Percentiles rank a stretch among this genome's conserved stretches.
These are phyloP conservation scores for Halophytophthora batemanensis DNA, from an alignment of 352 stramenopile species.

Conservation along the genomic window DNA sequence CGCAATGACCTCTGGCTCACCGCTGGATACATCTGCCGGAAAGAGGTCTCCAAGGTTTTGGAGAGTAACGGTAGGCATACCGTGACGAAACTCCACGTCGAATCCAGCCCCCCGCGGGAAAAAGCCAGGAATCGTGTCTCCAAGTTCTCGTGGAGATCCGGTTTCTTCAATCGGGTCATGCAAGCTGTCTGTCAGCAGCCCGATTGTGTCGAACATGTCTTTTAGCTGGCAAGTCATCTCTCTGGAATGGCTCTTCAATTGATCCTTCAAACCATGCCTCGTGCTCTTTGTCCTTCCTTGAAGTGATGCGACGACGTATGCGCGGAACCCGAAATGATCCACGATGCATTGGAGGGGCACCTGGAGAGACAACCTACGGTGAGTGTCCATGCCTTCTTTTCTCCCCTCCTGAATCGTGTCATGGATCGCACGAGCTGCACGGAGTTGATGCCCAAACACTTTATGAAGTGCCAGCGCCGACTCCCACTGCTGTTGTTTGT, in stretches of 20 bases:
- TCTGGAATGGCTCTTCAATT: conserved; percentile 6
- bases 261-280: neutral
- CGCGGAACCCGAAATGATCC: conserved; percentile 58
- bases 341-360: conserved; percentile 59
- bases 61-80: conserved; percentile 9
- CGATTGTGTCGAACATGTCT: conserved; percentile 22
- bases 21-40: conserved; percentile 21
- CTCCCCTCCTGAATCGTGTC: conserved; percentile 19
- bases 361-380: conserved; percentile 9
- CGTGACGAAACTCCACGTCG: conserved; percentile 5
- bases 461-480: conserved; percentile 22
- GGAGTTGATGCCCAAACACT: conserved; percentile 51
- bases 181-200: conserved; percentile 35
- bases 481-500: conserved; percentile 9
- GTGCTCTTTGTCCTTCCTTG: conserved; percentile 12
- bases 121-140: conserved; percentile 13
- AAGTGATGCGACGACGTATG: conserved; percentile 40
- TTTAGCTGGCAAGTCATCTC: conserved; percentile 17
- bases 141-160: neutral
- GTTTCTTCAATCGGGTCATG: conserved; percentile 3
- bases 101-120: conserved; percentile 18
- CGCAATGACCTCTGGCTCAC: conserved; percentile 6
- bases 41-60: conserved; percentile 37
- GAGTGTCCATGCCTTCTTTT: conserved; percentile 3
- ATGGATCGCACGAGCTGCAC: conserved; percentile 34